A percentile compares a stretch with the other conserved stretches of the same genome.
phyloP scores from a whole-genome alignment of 2,329 filamentous ascomycete species.

The Zasmidium cellare region DNA sequence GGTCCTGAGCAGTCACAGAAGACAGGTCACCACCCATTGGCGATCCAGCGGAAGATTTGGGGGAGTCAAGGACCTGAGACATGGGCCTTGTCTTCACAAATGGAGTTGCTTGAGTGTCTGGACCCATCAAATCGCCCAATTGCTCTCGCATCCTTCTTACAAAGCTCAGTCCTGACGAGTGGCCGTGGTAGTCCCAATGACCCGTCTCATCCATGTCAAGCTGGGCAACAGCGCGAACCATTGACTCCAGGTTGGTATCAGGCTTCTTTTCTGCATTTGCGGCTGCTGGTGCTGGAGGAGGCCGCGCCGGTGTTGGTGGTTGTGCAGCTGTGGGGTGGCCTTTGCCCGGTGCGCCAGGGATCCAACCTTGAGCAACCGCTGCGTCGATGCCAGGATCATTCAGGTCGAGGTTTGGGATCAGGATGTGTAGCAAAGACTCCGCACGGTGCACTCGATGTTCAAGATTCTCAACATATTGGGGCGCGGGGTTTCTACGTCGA shows the following conservation, averaged over 20 bases:
- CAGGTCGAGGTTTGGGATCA: conserved; percentile 81
- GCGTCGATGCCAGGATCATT: conserved; percentile 82
- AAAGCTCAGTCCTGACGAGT: conserved; percentile 89
- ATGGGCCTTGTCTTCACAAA: conserved; percentile 57
- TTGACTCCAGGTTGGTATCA: conserved; percentile 80
- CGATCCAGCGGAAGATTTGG: conserved; percentile 59
- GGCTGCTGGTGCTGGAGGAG: conserved; percentile 46
- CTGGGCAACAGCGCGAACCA: conserved; percentile 91
- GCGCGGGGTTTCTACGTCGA: conserved; percentile 82
- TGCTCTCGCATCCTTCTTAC: conserved; percentile 83
- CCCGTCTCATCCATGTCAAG: conserved; percentile 89
- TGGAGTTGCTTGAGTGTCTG: conserved; percentile 58
- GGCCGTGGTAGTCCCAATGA: conserved; percentile 92
- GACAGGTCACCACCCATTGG: conserved; percentile 59
- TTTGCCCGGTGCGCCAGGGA: conserved; percentile 37
- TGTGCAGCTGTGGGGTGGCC: conserved; percentile 24
- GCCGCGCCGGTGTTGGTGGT: conserved; percentile 24
- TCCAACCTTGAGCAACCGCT: conserved; percentile 52
- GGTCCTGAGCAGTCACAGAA: conserved; percentile 54
- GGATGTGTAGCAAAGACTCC: conserved; percentile 73
- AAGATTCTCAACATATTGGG: conserved; percentile 88
- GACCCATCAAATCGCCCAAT: conserved; percentile 73
- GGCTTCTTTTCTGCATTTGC: conserved; percentile 23
- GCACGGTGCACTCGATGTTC: conserved; percentile 81
- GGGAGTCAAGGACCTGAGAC: conserved; percentile 67